A percentile compares a stretch with the other conserved stretches of the same genome.
These are phyloP conservation scores for Zychaea mexicana DNA, from an alignment of 371 early-diverging fungal species.

Conservation along the genomic window DNA sequence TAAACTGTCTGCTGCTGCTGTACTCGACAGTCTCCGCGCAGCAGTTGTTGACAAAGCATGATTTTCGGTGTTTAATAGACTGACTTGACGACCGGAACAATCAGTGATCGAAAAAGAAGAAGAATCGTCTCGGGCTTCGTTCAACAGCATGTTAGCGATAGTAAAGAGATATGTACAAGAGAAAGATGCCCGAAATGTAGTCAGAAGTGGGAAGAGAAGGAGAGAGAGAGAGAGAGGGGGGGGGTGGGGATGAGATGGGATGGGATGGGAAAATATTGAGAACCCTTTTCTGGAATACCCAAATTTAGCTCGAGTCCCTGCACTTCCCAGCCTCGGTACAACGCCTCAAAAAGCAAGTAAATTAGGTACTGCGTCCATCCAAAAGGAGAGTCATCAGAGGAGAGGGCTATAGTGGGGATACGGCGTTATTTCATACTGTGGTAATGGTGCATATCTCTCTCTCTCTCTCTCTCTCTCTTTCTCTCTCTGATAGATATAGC, in stretches of 20 bases:
- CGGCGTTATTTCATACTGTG: no score
- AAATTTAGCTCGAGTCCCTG: neutral
- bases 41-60: neutral
- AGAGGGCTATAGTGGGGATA: no score
- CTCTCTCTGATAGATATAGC: no score
- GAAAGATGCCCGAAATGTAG: neutral
- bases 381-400: no score
- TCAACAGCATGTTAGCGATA: no score
- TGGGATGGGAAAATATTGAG: constrained; percentile 10
- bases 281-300: neutral
- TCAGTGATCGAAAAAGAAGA: constrained; percentile 20
- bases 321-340: no score
- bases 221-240: constrained; percentile 3
- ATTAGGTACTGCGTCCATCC: no score
- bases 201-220: neutral
- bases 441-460: no score
- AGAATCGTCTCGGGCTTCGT: constrained; percentile 1
- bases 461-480: no score
- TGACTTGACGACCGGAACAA: constrained; percentile 28
- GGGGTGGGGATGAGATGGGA: neutral
- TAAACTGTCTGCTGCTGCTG: neutral
- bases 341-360: no score
- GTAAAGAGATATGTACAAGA: no score
- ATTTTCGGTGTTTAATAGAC: constrained; percentile 16
- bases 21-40: neutral